Evolutionary conservation across 2,329 filamentous ascomycete genomes (phyloP).

Genomic region (Microthyrium microscopicum): DNA sequence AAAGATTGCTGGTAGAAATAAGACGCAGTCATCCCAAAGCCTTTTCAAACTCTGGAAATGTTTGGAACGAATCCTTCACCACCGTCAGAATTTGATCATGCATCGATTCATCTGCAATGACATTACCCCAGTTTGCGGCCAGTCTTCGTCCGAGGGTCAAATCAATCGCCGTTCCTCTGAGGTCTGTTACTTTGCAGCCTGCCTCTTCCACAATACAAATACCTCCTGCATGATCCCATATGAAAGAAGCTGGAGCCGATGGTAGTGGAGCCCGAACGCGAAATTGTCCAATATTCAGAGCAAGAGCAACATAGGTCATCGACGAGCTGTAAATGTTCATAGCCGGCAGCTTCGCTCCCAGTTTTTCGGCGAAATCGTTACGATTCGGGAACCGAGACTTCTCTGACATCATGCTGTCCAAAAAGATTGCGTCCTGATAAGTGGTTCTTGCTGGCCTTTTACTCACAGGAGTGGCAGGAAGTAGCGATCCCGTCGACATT

Average conservation of each 20-base stretch:
- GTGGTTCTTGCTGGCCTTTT: too few relatives aligned
- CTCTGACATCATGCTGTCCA: slow-evolving; percentile 18
- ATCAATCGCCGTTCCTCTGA: slow-evolving; percentile 32
- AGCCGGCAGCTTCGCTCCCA: slow-evolving; percentile 30
- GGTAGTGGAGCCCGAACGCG: slow-evolving; percentile 31
- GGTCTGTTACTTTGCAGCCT: slow-evolving; percentile 33
- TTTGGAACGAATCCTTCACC: slow-evolving; percentile 5
- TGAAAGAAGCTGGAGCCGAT: slow-evolving; percentile 26
- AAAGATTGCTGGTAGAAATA: too few relatives aligned
- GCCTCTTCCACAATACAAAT: slow-evolving; percentile 34
- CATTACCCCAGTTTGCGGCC: slow-evolving; percentile 23
- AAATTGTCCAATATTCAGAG: slow-evolving; percentile 32
- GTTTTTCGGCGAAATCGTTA: slow-evolving; percentile 25
- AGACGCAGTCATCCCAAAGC: too few relatives aligned
- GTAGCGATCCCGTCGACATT: slow-evolving; percentile 12
- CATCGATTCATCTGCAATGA: slow-evolving; percentile 23
- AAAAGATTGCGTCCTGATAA: too few relatives aligned
- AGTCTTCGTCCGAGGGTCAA: slow-evolving; percentile 27
- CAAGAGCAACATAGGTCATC: slow-evolving; percentile 36
- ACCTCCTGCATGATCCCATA: slow-evolving; percentile 41
- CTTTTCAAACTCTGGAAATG: too few relatives aligned
- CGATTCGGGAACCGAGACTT: slow-evolving; percentile 32
- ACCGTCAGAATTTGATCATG: slow-evolving; percentile 13
- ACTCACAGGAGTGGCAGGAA: too few relatives aligned
- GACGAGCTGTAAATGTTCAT: slow-evolving; percentile 36